Conservation (phyloP, 2,329 filamentous ascomycete species). For the Penicillium sp. region DNA sequence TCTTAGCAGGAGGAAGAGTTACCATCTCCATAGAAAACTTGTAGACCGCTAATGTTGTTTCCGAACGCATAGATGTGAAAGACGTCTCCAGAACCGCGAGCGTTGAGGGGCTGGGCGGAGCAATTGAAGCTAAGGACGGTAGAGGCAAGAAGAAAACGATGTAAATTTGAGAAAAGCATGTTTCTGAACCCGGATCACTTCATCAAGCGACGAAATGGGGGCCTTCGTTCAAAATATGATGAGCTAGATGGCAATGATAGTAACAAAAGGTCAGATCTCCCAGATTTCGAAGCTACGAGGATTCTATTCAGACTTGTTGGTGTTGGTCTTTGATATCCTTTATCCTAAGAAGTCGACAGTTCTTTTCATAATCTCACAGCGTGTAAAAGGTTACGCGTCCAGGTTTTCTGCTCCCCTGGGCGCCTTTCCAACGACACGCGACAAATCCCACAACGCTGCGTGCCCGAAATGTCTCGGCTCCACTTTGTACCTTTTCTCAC, state of each 20-base stretch:
- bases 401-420: neutral
- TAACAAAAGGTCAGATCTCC: neutral
- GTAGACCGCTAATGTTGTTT: slow-evolving; percentile 15
- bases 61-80: slow-evolving; percentile 19
- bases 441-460: neutral
- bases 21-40: slow-evolving; percentile 16
- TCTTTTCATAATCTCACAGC: neutral
- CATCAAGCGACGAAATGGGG: no score
- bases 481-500: neutral
- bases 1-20: neutral
- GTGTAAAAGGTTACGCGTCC: neutral
- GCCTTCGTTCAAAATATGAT: neutral
- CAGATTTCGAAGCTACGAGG: neutral
- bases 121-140: slow-evolving; percentile 1
- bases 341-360: neutral
- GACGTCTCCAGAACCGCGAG: slow-evolving; percentile 2
- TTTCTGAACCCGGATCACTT: neutral
- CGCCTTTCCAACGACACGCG: neutral
- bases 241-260: neutral
- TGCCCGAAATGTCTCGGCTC: neutral
- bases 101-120: slow-evolving; percentile 7
- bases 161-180: neutral
- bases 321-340: neutral
- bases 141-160: neutral
- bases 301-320: neutral